Conservation (phyloP, 306 rosid species). For the Castanea mollissima region DNA sequence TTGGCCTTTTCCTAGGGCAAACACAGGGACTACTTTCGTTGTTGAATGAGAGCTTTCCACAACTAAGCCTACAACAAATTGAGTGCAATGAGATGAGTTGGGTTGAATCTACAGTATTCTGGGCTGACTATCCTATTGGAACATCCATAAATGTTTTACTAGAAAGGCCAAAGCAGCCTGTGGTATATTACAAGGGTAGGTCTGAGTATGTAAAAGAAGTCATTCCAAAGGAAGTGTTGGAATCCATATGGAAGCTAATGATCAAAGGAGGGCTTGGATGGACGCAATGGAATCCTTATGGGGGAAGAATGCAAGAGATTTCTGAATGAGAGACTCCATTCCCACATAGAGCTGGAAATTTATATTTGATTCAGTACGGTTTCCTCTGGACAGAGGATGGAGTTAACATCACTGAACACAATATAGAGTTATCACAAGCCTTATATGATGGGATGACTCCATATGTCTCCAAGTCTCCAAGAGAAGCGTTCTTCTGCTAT, state of each 20-base stretch:
- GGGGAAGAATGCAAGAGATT: constrained; percentile 53
- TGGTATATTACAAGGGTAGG: constrained; percentile 8
- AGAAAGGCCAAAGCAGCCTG: background rate
- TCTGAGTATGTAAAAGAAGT: constrained; percentile 33
- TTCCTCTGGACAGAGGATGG: constrained; percentile 44
- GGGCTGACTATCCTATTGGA: background rate
- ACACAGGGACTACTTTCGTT: background rate
- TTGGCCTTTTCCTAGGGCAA: constrained; percentile 21
- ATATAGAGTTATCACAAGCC: constrained; percentile 23
- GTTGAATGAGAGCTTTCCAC: constrained; percentile 19
- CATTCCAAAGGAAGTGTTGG: constrained; percentile 25
- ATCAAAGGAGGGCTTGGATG: background rate
- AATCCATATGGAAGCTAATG: constrained; percentile 27
- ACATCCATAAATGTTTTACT: constrained; percentile 9
- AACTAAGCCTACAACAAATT: constrained; percentile 8
- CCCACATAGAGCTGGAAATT: constrained; percentile 57
- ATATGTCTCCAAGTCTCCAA: constrained; percentile 60
- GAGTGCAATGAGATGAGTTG: constrained; percentile 36
- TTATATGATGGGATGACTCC: constrained; percentile 54
- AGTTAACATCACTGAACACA: constrained; percentile 8
- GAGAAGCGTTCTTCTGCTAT: constrained; percentile 49
- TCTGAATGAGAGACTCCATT: constrained; percentile 44
- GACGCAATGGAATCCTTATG: constrained; percentile 30
- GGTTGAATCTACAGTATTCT: constrained; percentile 24
- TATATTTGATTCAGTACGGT: constrained; percentile 49